A percentile compares a stretch with the other conserved stretches of the same genome.
Conservation (phyloP, 306 rosid genomes). For the Malus orientalis region DNA sequence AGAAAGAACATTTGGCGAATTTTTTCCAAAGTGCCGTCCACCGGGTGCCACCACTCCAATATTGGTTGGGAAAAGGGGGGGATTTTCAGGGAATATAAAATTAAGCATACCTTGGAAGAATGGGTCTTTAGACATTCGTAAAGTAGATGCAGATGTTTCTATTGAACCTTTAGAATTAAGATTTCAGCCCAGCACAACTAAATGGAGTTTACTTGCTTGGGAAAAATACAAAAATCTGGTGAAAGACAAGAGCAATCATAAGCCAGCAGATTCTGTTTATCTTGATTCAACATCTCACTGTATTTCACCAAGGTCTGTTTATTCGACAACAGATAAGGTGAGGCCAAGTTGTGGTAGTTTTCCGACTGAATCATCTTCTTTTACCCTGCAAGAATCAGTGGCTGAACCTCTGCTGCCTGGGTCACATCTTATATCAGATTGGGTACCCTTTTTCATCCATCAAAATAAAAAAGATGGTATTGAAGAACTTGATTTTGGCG, state of each 20-base stretch:
- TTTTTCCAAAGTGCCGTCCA: conserved; percentile 25
- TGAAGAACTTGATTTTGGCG: conserved; percentile 84
- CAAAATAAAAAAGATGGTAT: conserved; percentile 27
- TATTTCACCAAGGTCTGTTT: conserved; percentile 31
- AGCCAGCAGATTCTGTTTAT: conserved; percentile 28
- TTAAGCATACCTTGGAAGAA: conserved; percentile 88
- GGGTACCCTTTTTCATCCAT: conserved; percentile 58
- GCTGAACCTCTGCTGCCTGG: conserved; percentile 48
- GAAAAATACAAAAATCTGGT: conserved; percentile 47
- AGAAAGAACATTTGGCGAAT: conserved; percentile 31
- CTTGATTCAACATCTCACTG: conserved; percentile 27
- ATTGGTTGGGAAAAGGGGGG: conserved; percentile 63
- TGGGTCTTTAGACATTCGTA: conserved; percentile 78
- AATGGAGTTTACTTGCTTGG: conserved; percentile 56
- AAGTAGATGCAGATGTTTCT: conserved; percentile 74
- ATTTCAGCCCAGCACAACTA: conserved; percentile 73
- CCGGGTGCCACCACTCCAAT: conserved; percentile 43
- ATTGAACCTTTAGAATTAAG: conserved; percentile 66
- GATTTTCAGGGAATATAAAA: conserved; percentile 82
- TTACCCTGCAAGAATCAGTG: conserved; percentile 28
- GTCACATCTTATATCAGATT: conserved; percentile 68
- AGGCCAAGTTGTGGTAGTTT: conserved; percentile 28
- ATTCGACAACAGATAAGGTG: conserved; percentile 22
- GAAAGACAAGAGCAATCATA: conserved; percentile 29
- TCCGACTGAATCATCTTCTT: conserved; percentile 26